These are phyloP conservation scores for Chionographis japonica DNA, from an alignment of 106 monocot genomes.

Conservation along the genomic window DNA sequence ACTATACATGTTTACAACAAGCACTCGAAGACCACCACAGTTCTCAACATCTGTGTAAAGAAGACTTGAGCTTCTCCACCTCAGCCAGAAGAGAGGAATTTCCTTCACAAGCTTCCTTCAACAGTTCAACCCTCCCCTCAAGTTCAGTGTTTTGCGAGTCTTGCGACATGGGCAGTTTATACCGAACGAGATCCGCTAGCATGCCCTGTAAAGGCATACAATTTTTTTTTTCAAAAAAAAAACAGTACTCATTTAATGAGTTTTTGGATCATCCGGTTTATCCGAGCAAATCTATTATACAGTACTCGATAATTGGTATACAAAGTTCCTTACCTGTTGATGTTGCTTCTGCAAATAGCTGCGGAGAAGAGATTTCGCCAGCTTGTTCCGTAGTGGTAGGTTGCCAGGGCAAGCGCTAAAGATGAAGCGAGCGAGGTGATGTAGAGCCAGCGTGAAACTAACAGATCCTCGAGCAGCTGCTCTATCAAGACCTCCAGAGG, in stretches of 20 bases:
- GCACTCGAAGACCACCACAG: too few species aligned
- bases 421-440: conserved; percentile 75
- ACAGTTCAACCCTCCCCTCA: conserved; percentile 37
- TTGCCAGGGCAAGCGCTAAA: conserved; percentile 38
- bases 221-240: not conserved
- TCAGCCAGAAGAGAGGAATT: conserved; percentile 64
- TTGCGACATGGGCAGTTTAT: conserved; percentile 25
- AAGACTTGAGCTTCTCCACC: conserved; percentile 46
- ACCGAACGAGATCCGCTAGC: conserved; percentile 42
- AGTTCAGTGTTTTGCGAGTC: conserved; percentile 26
- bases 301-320: not conserved
- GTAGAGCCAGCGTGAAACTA: conserved; percentile 56
- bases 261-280: not conserved
- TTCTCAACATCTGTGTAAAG: not conserved
- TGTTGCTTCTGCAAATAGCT: conserved; percentile 52
- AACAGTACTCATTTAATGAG: not conserved
- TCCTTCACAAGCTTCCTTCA: conserved; percentile 72
- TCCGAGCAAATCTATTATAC: not conserved
- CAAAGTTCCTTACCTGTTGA: conserved; percentile 37
- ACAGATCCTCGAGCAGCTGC: conserved; percentile 57
- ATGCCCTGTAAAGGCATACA: conserved; percentile 50
- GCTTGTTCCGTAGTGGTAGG: conserved; percentile 43
- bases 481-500: conserved; percentile 65
- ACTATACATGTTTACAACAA: too few species aligned
- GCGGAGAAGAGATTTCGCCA: conserved; percentile 77